Base-by-base conservation (phyloP, 352 stramenopile genomes). In the Phytophthora chlamydospora region DNA sequence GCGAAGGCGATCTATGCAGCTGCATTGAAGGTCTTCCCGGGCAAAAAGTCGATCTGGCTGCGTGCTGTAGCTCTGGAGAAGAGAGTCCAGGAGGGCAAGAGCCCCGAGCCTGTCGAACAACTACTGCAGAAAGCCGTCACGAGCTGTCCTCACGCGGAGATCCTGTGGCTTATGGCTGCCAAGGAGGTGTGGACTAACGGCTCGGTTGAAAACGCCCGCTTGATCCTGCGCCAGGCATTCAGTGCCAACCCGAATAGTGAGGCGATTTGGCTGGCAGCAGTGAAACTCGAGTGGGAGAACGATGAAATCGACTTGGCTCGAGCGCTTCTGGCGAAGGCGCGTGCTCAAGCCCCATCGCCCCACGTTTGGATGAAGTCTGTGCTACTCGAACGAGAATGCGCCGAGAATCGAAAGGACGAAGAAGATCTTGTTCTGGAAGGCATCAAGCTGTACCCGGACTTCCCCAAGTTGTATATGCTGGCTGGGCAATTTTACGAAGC, bases 281-380 rank as follows among this genome's bases (percentile, higher is more conserved):
- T 99, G 13, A 99, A 99, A 70, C 77, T 99, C 2, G 97, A 99
- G 76, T 99, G 96, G 95, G 97, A 99, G 75, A 99, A 97, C 56
- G 95, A 97, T 52, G 93, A 99, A 67, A 89, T 96, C n/a, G 91
- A 98, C 45, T 75, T 97, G 11, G 98, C 97, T 4, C 73, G 88
- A 34, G 86, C 79, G 14, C 57, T 97, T 11, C 58, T 97, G 24
- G 83, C 76, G 2, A 91, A 93, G 58, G 90, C 86, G 1, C 79
- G 89, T 1, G 75, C 78, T 13, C 77, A 95, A 57, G 95, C 93
- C 3, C 86, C 91, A 17, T 98, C 95, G 0, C 81, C 87, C 2
- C 85, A 97, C 49, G 96, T 99, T 16, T 99, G 92, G 86, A 97
- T 99, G 89, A 99, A 99, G 73, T 98, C 93, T 3, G 95, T 98